Conservation (phyloP, 2,329 filamentous ascomycete species). For the Apiospora koreana region DNA sequence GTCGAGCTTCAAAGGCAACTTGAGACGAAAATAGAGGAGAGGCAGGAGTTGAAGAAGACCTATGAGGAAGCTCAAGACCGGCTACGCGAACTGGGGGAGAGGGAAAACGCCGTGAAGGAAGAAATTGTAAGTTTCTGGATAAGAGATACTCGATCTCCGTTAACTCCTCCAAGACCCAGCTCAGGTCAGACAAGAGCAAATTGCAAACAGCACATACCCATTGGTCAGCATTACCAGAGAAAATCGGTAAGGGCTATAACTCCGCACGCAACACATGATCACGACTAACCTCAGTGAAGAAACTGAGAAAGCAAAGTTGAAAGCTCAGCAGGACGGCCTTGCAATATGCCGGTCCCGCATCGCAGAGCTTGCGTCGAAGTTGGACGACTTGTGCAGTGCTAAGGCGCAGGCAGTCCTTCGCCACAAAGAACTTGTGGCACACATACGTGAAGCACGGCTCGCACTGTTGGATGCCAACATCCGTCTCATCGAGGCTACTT, state of each 20-base stretch:
- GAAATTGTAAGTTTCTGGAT: constrained; percentile 42
- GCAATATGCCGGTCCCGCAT: constrained; percentile 44
- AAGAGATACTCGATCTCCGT: not conserved
- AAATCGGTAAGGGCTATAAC: constrained; percentile 58
- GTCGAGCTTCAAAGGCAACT: constrained; percentile 58
- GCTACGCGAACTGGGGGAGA: constrained; percentile 36
- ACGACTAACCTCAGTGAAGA: not conserved
- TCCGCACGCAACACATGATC: not conserved
- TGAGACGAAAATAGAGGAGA: constrained; percentile 40
- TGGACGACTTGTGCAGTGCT: constrained; percentile 56
- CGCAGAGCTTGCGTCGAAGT: constrained; percentile 50
- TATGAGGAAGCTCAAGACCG: constrained; percentile 39
- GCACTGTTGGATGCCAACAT: constrained; percentile 70
- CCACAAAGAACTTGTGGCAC: constrained; percentile 61
- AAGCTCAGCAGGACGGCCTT: constrained; percentile 33
- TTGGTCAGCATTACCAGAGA: constrained; percentile 69
- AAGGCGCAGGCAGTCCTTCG: constrained; percentile 56
- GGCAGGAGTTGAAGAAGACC: constrained; percentile 35
- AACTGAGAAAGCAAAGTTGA: constrained; percentile 33
- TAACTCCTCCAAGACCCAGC: constrained; percentile 18
- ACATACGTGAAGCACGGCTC: constrained; percentile 62
- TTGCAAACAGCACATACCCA: constrained; percentile 67
- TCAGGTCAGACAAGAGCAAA: constrained; percentile 64
- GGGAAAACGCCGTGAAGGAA: constrained; percentile 44
- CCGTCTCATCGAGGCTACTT: constrained; percentile 75